Percentiles rank a stretch among this genome's conserved stretches.
These are phyloP conservation scores for Psilocybe cyanescens DNA, from an alignment of 768 basidiomycete genomes.

Conservation along the genomic window DNA sequence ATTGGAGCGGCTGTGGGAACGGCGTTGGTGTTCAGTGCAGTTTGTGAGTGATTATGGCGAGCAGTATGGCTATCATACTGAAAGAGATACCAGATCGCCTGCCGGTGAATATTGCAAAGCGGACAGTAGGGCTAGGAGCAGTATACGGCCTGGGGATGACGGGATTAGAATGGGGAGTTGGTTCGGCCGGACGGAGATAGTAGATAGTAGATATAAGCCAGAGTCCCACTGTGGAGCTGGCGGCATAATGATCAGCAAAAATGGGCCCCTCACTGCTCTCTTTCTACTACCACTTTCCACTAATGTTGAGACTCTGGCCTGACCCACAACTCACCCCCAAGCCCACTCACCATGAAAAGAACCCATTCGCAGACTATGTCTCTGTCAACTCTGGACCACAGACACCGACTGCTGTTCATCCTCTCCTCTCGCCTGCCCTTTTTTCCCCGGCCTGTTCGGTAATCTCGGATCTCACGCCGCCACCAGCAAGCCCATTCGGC, in stretches of 20 bases:
- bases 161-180: constrained; percentile 38
- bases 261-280: constrained; percentile 8
- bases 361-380: constrained; percentile 62
- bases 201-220: constrained; percentile 13
- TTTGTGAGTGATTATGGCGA: constrained; percentile 42
- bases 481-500: constrained; percentile 46
- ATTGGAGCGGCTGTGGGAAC: constrained; percentile 70
- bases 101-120: constrained; percentile 50
- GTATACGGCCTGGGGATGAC: constrained; percentile 59
- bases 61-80: neutral
- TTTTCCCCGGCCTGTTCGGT: constrained; percentile 30
- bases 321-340: constrained; percentile 63
- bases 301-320: constrained; percentile 77
- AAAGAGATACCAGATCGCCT: constrained; percentile 53
- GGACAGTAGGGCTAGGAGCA: constrained; percentile 58
- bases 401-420: constrained; percentile 39
- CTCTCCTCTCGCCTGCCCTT: constrained; percentile 32
- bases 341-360: constrained; percentile 42
- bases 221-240: neutral
- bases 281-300: constrained; percentile 13
- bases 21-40: constrained; percentile 57
- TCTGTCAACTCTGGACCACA: constrained; percentile 8
- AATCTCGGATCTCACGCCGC: constrained; percentile 45
- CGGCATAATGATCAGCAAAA: constrained; percentile 11
- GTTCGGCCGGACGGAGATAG: constrained; percentile 23